Conservation (phyloP, 441 rosid genomes). For the Eutrema salsugineum region DNA sequence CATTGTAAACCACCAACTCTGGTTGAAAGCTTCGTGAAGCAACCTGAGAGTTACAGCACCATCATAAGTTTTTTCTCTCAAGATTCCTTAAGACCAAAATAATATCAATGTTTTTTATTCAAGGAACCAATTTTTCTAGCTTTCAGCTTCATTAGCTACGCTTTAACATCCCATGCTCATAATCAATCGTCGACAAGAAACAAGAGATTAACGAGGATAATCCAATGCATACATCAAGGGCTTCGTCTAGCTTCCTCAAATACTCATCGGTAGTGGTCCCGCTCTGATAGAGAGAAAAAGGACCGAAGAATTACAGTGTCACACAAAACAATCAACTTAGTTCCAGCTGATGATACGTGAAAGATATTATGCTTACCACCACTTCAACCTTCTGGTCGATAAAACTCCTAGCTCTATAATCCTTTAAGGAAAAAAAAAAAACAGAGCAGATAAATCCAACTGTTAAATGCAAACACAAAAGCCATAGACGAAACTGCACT, state of each 20-base stretch:
- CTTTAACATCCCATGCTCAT: neutral
- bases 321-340: neutral
- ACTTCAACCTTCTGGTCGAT: slow-evolving; percentile 86
- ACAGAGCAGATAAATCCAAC: neutral
- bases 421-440: slow-evolving; percentile 39
- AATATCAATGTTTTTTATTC: neutral
- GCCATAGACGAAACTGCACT: neutral
- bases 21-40: slow-evolving; percentile 62
- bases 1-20: slow-evolving; percentile 83
- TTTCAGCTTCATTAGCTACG: neutral
- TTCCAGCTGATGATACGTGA: slow-evolving; percentile 6
- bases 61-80: neutral
- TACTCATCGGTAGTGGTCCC: slow-evolving; percentile 79
- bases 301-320: neutral
- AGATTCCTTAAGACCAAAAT: neutral
- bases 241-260: slow-evolving; percentile 70
- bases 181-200: neutral
- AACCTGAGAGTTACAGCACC: slow-evolving; percentile 44
- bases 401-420: slow-evolving; percentile 67
- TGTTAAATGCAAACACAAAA: slow-evolving; percentile 6
- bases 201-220: slow-evolving; percentile 1
- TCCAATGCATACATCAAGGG: slow-evolving; percentile 62
- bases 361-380: slow-evolving; percentile 39
- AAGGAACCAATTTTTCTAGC: neutral
- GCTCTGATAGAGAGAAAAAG: slow-evolving; percentile 42